phyloP scores from a whole-genome alignment of 768 basidiomycete species.

The Termitomyces sp. region DNA sequence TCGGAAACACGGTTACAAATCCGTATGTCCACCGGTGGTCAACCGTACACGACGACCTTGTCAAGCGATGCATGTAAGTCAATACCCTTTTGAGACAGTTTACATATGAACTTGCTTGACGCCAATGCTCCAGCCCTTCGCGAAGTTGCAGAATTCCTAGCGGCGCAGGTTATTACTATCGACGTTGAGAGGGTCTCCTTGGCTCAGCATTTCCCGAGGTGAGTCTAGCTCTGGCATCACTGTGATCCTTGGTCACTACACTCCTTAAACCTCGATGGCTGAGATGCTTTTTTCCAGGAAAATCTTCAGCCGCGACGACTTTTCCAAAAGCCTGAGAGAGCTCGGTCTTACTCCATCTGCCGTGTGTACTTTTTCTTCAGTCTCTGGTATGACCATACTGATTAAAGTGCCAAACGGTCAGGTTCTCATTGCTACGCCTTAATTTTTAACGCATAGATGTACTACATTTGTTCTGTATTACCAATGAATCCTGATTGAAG shows the following conservation, averaged over 20 bases:
- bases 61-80: constrained; percentile 72
- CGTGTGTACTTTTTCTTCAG: constrained; percentile 34
- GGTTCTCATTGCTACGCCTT: constrained; percentile 53
- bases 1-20: constrained; percentile 89
- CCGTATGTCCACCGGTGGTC: constrained; percentile 73
- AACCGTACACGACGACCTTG: constrained; percentile 75
- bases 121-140: constrained; percentile 49
- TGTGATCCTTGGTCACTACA: background rate
- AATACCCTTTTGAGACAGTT: background rate
- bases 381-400: background rate
- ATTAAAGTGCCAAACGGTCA: constrained; percentile 15
- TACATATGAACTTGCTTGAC: background rate
- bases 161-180: constrained; percentile 61
- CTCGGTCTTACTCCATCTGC: constrained; percentile 90
- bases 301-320: constrained; percentile 66
- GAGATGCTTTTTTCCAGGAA: constrained; percentile 44
- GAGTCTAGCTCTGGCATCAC: constrained; percentile 14
- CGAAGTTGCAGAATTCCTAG: constrained; percentile 85
- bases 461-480: constrained; percentile 3
- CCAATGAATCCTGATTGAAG: background rate
- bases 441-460: background rate
- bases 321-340: constrained; percentile 74
- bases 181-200: constrained; percentile 77
- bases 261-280: background rate
- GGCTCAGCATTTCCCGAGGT: constrained; percentile 84